phyloP scores from a whole-genome alignment of 768 basidiomycete species.

The Lactifluus pinguis region DNA sequence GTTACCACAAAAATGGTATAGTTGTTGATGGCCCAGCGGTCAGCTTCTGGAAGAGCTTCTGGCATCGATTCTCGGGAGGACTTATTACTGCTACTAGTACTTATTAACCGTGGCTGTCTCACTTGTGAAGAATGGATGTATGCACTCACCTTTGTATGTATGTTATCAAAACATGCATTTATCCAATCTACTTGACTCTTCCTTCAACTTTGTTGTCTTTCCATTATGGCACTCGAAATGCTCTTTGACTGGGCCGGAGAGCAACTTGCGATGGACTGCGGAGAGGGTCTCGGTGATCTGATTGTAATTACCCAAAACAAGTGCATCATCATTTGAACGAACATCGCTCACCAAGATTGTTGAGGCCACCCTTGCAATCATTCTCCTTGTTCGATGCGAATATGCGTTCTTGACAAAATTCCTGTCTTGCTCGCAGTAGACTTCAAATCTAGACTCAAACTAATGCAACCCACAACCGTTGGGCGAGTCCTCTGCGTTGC shows the following conservation, averaged over 20 bases:
- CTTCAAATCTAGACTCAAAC: conserved; percentile 36
- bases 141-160: conserved; percentile 18
- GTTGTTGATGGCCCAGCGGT: no score
- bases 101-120: conserved; percentile 22
- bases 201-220: conserved; percentile 58
- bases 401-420: conserved; percentile 29
- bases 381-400: conserved; percentile 64
- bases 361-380: conserved; percentile 63
- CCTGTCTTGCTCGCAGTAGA: neutral
- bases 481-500: conserved; percentile 31
- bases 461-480: conserved; percentile 62
- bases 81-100: no score
- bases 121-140: conserved; percentile 21
- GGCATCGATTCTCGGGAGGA: conserved; percentile 15
- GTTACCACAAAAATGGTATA: neutral
- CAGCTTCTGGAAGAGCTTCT: neutral
- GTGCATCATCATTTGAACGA: conserved; percentile 17
- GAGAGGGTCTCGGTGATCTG: conserved; percentile 56
- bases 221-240: conserved; percentile 57
- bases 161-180: neutral
- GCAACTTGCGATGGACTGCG: conserved; percentile 47
- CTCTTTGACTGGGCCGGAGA: conserved; percentile 58
- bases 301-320: conserved; percentile 57
- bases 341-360: conserved; percentile 38
- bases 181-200: neutral